These are phyloP conservation scores for Cicer pinnatifidum DNA, from an alignment of 306 rosid genomes.

Conservation along the genomic window DNA sequence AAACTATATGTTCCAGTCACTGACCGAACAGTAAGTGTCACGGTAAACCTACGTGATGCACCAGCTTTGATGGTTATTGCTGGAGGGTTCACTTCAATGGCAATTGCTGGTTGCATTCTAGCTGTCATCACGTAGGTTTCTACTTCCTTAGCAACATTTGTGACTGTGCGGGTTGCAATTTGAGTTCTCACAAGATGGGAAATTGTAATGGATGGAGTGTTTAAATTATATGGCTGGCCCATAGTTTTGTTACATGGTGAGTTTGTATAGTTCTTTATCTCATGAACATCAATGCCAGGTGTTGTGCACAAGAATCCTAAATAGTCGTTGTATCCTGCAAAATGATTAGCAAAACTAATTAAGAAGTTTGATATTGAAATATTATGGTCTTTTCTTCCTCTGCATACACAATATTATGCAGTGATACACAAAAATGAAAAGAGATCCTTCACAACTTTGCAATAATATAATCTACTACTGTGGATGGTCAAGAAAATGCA, in stretches of 20 bases:
- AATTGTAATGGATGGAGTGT: slow-evolving; percentile 83
- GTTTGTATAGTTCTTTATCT: slow-evolving; percentile 81
- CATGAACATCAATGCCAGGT: slow-evolving; percentile 77
- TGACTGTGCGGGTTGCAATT: slow-evolving; percentile 72
- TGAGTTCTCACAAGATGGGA: slow-evolving; percentile 81
- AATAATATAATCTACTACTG: not conserved
- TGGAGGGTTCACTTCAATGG: slow-evolving; percentile 81
- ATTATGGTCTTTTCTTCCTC: not conserved
- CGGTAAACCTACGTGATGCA: slow-evolving; percentile 71
- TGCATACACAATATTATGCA: not conserved
- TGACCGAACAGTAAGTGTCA: slow-evolving; percentile 79
- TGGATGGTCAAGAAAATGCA: not conserved
- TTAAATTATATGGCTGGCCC: slow-evolving; percentile 78
- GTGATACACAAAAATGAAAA: not conserved
- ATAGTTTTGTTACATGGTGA: slow-evolving; percentile 75
- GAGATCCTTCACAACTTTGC: not conserved
- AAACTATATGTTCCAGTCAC: slow-evolving; percentile 82
- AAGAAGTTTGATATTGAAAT: not conserved
- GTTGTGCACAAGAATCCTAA: slow-evolving; percentile 96
- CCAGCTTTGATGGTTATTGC: slow-evolving; percentile 83
- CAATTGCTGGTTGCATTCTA: slow-evolving; percentile 88
- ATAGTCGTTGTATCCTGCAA: slow-evolving; percentile 84
- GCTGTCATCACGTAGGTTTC: slow-evolving; percentile 81
- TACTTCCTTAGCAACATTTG: slow-evolving; percentile 76
- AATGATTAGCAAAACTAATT: slow-evolving; percentile 31